Conservation (phyloP, 306 rosid genomes). For the Quercus rubra region DNA sequence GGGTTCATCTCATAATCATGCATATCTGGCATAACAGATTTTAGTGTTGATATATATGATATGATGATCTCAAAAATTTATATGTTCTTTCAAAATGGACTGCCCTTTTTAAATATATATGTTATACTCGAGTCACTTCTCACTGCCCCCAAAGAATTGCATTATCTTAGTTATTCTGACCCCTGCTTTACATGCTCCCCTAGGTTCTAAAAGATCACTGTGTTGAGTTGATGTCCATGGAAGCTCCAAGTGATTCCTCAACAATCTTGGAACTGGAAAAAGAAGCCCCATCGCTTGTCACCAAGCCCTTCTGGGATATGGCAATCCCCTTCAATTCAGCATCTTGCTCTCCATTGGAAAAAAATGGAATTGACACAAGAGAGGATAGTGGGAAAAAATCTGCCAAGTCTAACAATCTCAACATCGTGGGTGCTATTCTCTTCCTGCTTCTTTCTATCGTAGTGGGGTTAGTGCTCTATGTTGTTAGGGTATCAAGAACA, state of each 20-base stretch:
- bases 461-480: slow-evolving; percentile 46
- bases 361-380: slow-evolving; percentile 25
- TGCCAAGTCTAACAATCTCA: slow-evolving; percentile 24
- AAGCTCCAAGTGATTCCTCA: slow-evolving; percentile 43
- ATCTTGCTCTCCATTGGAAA: slow-evolving; percentile 24
- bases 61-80: background rate
- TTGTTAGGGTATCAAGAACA: slow-evolving; percentile 12
- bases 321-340: slow-evolving; percentile 39
- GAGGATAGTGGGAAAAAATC: slow-evolving; percentile 27
- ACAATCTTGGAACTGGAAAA: slow-evolving; percentile 70
- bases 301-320: slow-evolving; percentile 71
- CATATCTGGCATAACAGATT: background rate
- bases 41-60: background rate
- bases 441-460: slow-evolving; percentile 52
- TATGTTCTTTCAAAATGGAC: background rate
- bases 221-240: slow-evolving; percentile 49
- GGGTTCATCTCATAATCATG: background rate
- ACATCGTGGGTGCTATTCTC: slow-evolving; percentile 43
- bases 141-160: background rate
- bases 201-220: slow-evolving; percentile 52
- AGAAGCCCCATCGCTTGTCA: slow-evolving; percentile 34
- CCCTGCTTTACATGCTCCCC: slow-evolving; percentile 7
- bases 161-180: background rate
- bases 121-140: background rate
- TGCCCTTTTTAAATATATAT: background rate